phyloP scores from a whole-genome alignment of 2,329 filamentous ascomycete genomes.

The Botrytis cinerea region DNA sequence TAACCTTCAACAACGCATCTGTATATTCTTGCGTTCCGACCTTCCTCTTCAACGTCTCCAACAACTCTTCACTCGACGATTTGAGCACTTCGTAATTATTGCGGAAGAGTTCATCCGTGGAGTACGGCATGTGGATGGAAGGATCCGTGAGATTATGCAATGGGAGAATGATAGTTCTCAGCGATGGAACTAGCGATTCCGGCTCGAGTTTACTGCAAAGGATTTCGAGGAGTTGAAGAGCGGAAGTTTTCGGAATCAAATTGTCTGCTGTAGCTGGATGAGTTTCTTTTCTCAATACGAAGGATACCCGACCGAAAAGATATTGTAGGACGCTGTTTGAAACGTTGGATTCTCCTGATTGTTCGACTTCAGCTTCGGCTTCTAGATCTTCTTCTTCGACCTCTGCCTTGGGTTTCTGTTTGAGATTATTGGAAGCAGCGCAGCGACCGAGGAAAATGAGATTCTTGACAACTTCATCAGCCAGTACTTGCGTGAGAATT shows the following conservation, averaged over 20 bases:
- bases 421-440: slow-evolving; percentile 58
- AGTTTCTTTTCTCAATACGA: slow-evolving; percentile 75
- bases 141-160: slow-evolving; percentile 85
- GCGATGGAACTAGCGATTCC: slow-evolving; percentile 59
- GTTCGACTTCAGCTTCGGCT: slow-evolving; percentile 44
- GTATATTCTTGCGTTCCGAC: slow-evolving; percentile 81
- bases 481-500: slow-evolving; percentile 71
- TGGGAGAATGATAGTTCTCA: slow-evolving; percentile 65
- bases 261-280: slow-evolving; percentile 60
- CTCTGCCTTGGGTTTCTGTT: slow-evolving; percentile 47
- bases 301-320: slow-evolving; percentile 76
- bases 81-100: slow-evolving; percentile 70
- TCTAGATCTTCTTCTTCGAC: slow-evolving; percentile 47
- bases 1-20: slow-evolving; percentile 69
- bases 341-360: not conserved
- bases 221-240: slow-evolving; percentile 72
- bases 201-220: slow-evolving; percentile 63
- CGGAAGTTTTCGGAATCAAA: slow-evolving; percentile 72
- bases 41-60: slow-evolving; percentile 82
- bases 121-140: slow-evolving; percentile 69
- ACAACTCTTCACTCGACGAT: slow-evolving; percentile 70
- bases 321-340: slow-evolving; percentile 63
- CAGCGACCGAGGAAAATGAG: slow-evolving; percentile 76
- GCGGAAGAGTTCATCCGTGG: slow-evolving; percentile 69
- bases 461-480: slow-evolving; percentile 76